Evolutionary conservation across 345 rosid genomes (phyloP).

Genomic region (Gossypium turneri): DNA sequence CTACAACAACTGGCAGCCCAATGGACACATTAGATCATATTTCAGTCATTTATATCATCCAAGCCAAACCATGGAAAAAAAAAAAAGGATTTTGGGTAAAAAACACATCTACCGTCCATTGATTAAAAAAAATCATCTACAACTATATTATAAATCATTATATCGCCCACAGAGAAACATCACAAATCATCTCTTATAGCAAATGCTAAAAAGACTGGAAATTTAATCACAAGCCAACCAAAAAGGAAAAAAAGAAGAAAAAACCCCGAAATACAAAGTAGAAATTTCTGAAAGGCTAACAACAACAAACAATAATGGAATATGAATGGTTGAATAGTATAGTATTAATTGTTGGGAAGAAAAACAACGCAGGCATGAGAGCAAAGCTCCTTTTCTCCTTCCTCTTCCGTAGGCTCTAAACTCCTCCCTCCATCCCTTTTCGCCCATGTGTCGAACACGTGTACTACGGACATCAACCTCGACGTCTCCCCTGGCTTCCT

Average conservation of each 20-base stretch:
- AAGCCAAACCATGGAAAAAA: no score
- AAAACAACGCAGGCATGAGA: slow-evolving; percentile 36
- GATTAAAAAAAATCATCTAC: no score
- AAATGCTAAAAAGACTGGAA: no score
- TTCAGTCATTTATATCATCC: no score
- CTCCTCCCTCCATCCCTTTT: slow-evolving; percentile 28
- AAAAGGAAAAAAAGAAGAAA: not conserved
- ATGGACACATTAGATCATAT: not conserved
- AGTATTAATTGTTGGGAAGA: not conserved
- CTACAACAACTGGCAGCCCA: not conserved
- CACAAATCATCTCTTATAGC: no score
- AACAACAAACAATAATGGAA: not conserved
- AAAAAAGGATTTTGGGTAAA: no score
- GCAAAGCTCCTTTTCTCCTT: slow-evolving; percentile 34
- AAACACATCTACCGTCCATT: no score
- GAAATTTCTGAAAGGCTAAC: not conserved
- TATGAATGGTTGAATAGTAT: not conserved
- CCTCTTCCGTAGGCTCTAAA: slow-evolving; percentile 34
- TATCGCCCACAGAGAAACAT: no score
- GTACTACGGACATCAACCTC: slow-evolving; percentile 18
- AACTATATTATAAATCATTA: no score
- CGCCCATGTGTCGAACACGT: slow-evolving; percentile 34
- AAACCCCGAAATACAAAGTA: not conserved
- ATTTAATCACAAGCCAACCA: not conserved
- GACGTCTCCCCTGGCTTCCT: slow-evolving; percentile 27